phyloP scores from a whole-genome alignment of 1,284 basidiomycete genomes.

The Trichosporon sp. region DNA sequence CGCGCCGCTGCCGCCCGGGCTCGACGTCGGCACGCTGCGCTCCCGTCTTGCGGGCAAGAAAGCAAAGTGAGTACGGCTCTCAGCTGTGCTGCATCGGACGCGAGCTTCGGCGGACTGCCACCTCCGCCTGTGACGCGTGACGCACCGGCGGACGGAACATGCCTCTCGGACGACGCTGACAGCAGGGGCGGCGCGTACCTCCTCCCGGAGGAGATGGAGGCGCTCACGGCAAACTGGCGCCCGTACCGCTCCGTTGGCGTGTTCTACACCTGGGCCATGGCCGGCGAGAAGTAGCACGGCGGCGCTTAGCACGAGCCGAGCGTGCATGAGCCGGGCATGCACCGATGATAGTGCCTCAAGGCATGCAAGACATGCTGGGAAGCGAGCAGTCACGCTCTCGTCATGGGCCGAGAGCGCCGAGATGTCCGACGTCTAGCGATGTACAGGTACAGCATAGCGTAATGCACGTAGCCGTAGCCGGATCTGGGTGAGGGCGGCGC shows the following conservation, averaged over 20 bases:
- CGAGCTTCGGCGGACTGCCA: background rate
- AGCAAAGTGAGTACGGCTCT: constrained; percentile 58
- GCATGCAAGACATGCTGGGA: background rate
- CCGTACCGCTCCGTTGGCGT: constrained; percentile 71
- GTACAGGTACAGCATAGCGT: background rate
- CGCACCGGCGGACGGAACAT: background rate
- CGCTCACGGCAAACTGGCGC: constrained; percentile 67
- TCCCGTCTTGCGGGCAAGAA: constrained; percentile 70
- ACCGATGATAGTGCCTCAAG: too few relatives aligned
- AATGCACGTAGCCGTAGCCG: background rate
- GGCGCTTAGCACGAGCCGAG: background rate
- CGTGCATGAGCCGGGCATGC: too few relatives aligned
- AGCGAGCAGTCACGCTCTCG: background rate
- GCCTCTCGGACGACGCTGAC: constrained; percentile 3
- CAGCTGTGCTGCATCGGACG: background rate
- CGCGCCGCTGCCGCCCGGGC: constrained; percentile 58
- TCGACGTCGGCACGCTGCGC: constrained; percentile 61
- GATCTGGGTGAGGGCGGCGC: too few relatives aligned
- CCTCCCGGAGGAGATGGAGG: constrained; percentile 76
- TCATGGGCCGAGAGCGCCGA: background rate
- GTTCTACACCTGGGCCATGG: constrained; percentile 49
- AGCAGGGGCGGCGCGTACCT: constrained; percentile 65
- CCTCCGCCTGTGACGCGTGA: background rate
- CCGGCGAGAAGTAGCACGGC: constrained; percentile 34
- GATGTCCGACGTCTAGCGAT: background rate